phyloP scores from a whole-genome alignment of 179 eudicot genomes.

The Patellifolia procumbens region DNA sequence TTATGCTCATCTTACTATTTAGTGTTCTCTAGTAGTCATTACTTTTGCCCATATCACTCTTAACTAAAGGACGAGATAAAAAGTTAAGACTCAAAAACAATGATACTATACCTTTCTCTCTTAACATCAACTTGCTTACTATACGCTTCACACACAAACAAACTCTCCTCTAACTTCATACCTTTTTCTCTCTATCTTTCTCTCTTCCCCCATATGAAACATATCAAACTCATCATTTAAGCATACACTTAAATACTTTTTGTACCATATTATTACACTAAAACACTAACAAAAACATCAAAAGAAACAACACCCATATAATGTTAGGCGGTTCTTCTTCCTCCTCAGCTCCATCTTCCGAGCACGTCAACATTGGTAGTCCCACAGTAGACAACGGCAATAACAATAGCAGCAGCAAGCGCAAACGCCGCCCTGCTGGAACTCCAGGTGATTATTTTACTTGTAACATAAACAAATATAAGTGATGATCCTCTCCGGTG shows the following conservation, averaged over 20 bases:
- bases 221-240: conserved; percentile 24
- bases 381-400: conserved; percentile 28
- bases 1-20: neutral
- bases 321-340: conserved; percentile 47
- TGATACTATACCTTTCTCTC: too few species aligned
- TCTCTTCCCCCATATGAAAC: conserved; percentile 22
- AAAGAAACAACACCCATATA: neutral
- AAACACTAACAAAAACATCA: neutral
- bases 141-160: too few species aligned
- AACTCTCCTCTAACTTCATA: conserved; percentile 19
- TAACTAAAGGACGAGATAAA: conserved; percentile 21
- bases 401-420: conserved; percentile 34
- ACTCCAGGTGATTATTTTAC: conserved; percentile 64
- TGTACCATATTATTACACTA: neutral
- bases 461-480: too few species aligned
- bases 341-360: conserved; percentile 40
- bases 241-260: neutral
- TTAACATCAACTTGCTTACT: too few species aligned
- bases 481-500: too few species aligned
- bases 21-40: conserved; percentile 7
- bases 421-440: conserved; percentile 92
- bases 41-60: conserved; percentile 20
- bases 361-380: conserved; percentile 35
- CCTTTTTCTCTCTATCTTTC: conserved; percentile 9
- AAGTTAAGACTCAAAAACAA: neutral